A percentile compares a stretch with the other conserved stretches of the same genome.
Evolutionary conservation across 1,284 basidiomycete species (phyloP).

Genomic region (Sporisorium reilianum): DNA sequence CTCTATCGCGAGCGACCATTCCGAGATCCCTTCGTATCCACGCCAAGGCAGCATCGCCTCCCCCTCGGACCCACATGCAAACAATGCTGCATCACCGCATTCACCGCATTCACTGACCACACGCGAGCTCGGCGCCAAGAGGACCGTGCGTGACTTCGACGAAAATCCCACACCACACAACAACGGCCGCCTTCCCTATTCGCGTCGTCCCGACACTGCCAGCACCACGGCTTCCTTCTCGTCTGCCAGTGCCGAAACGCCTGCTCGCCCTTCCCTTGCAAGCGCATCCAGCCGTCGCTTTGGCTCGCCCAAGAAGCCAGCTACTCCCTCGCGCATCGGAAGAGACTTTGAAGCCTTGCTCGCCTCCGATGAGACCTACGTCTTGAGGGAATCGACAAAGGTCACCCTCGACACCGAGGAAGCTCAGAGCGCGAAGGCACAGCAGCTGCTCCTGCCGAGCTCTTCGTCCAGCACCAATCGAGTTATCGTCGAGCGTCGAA

Average conservation of each 20-base stretch:
- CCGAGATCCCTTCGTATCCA: constrained; percentile 41
- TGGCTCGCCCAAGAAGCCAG: constrained; percentile 22
- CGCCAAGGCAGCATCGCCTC: constrained; percentile 12
- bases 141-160: neutral
- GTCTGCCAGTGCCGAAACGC: constrained; percentile 24
- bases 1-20: constrained; percentile 38
- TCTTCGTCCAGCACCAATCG: constrained; percentile 18
- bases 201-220: constrained; percentile 19
- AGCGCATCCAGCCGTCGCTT: constrained; percentile 19
- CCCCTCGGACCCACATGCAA: neutral
- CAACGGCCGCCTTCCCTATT: constrained; percentile 6
- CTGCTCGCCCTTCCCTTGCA: constrained; percentile 6
- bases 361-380: constrained; percentile 53
- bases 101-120: constrained; percentile 9
- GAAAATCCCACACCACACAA: constrained; percentile 8
- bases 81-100: constrained; percentile 5
- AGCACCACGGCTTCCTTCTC: constrained; percentile 34
- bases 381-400: constrained; percentile 42
- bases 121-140: constrained; percentile 11
- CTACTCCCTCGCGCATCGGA: constrained; percentile 34
- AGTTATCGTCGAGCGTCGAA: constrained; percentile 39
- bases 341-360: constrained; percentile 54
- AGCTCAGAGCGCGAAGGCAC: neutral
- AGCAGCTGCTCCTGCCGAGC: neutral
- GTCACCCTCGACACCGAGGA: constrained; percentile 29